Evolutionary conservation across 148 eudicot genomes (phyloP), one percentile per base, ranked within the genome.

Genomic region (Arbutus unedo): DNA sequence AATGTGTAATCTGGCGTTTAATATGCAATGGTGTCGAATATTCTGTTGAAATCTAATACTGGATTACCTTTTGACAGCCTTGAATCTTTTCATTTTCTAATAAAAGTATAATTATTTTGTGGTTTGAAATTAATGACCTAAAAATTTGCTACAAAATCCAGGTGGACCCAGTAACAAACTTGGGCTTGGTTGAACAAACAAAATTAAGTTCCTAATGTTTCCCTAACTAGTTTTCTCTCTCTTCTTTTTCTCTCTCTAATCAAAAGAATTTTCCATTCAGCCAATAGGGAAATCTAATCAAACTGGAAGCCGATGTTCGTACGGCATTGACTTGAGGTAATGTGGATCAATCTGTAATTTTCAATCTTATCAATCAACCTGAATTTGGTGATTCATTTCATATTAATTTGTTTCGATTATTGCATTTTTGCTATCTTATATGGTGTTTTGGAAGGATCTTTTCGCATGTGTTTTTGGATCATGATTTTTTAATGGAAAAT

Each of bases 51-150:
- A 66, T 66, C 44, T 66, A 50, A 0, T 5, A 10, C 6, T 18
- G 74, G 74, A 38, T 38, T 68, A 10, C 45, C 74, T 68, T 50
- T 4, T 47, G 77, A 48, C 13, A 8, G 31, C 0, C 43, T 49
- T 48, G 21, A 19, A 75, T 49, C 16, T 23, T 38, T 0, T 51
- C 55, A 2, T 45, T 18, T 81, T n/a, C 78, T 81, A 81, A 41
- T 44, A 55, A 73, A n/a, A 81, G 79, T 81, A 81, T 55, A 41
- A 43, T 6, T 13, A 47, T 74, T 5, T 73, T 45, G 79, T 81
- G 83, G 83, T 73, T 54, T 41, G 5, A 73, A 71, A 71, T 55
- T 3, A 56, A 56, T 54, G 23, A 11, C 25, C 43, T 14, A 45
- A 23, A 25, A 74, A 15, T 75, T 59, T 41, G 71, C 79, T 57